phyloP scores from a whole-genome alignment of 2,329 filamentous ascomycete genomes.

The Exophiala bonariae region DNA sequence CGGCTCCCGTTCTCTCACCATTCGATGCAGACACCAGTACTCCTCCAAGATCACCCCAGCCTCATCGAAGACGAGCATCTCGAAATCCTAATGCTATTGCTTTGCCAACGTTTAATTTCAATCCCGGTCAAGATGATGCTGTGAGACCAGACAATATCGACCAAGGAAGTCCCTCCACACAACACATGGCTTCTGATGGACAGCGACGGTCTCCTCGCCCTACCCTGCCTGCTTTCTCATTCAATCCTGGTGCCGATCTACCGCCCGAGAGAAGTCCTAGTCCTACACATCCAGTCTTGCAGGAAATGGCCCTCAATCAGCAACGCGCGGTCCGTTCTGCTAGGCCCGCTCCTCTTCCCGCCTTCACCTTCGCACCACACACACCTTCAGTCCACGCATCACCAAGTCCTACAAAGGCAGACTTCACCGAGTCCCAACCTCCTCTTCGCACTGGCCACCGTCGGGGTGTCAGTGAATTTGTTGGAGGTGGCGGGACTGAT shows the following conservation, averaged over 20 bases:
- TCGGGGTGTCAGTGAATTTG: slow-evolving; percentile 82
- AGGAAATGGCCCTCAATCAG: slow-evolving; percentile 31
- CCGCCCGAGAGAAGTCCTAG: slow-evolving; percentile 21
- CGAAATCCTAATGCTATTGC: slow-evolving; percentile 23
- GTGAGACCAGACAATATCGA: slow-evolving; percentile 4
- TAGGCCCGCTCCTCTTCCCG: slow-evolving; percentile 26
- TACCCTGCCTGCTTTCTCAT: slow-evolving; percentile 28
- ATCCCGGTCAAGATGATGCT: slow-evolving; percentile 21
- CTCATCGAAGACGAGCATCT: slow-evolving; percentile 21
- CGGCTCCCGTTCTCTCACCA: slow-evolving; percentile 14
- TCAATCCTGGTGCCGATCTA: slow-evolving; percentile 29
- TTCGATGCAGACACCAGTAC: slow-evolving; percentile 12
- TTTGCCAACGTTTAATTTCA: slow-evolving; percentile 27
- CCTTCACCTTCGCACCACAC: slow-evolving; percentile 27
- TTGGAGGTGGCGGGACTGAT: slow-evolving; percentile 60
- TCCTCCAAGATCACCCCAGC: slow-evolving; percentile 19
- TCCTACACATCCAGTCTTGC: slow-evolving; percentile 29
- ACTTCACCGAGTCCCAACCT: slow-evolving; percentile 14
- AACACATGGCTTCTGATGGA: slow-evolving; percentile 9
- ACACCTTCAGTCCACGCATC: slow-evolving; percentile 16
- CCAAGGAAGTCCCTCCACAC: background rate
- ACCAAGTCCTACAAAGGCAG: slow-evolving; percentile 28
- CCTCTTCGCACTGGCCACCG: slow-evolving; percentile 55
- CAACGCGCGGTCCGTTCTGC: slow-evolving; percentile 26
- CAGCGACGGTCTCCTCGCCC: slow-evolving; percentile 13